Conservation (phyloP, 2,329 filamentous ascomycete species). For the Penicillium sp. region DNA sequence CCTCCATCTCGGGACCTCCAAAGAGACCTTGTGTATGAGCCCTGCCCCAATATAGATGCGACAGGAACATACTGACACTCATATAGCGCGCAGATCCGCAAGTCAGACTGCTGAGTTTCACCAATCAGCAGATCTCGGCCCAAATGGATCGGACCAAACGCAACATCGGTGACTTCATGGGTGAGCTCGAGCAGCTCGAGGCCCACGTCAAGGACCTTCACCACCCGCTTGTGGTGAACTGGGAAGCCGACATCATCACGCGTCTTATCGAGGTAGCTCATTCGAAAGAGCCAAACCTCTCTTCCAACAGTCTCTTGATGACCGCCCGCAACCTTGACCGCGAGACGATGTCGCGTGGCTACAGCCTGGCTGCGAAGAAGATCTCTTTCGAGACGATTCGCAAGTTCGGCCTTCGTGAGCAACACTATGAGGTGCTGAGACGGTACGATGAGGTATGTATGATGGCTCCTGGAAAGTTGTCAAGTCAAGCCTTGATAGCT, state of each 20-base stretch:
- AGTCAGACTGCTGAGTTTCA: slow-evolving; percentile 29
- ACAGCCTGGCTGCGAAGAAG: slow-evolving; percentile 26
- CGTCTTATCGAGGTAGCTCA: slow-evolving; percentile 35
- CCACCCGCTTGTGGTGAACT: slow-evolving; percentile 30
- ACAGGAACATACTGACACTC: not conserved
- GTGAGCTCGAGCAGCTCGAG: not conserved
- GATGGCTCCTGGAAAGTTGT: not conserved
- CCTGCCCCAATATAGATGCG: not conserved
- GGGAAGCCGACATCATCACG: slow-evolving; percentile 38
- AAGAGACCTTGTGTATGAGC: not conserved
- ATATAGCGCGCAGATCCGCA: slow-evolving; percentile 13
- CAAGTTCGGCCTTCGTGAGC: slow-evolving; percentile 25
- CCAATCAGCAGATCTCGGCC: slow-evolving; percentile 11
- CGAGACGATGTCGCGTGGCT: slow-evolving; percentile 25
- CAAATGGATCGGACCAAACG: not conserved
- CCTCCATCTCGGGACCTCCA: not conserved
- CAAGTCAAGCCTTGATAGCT: too few species aligned
- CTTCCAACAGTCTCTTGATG: slow-evolving; percentile 17
- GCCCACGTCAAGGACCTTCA: slow-evolving; percentile 20
- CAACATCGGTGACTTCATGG: not conserved
- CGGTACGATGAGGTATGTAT: slow-evolving; percentile 29
- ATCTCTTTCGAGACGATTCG: slow-evolving; percentile 24
- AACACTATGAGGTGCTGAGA: slow-evolving; percentile 28
- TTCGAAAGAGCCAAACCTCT: slow-evolving; percentile 12
- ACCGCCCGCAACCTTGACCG: slow-evolving; percentile 5